Evolutionary conservation across 257 asterid species (phyloP).

Genomic region (Nicotiana undulata): DNA sequence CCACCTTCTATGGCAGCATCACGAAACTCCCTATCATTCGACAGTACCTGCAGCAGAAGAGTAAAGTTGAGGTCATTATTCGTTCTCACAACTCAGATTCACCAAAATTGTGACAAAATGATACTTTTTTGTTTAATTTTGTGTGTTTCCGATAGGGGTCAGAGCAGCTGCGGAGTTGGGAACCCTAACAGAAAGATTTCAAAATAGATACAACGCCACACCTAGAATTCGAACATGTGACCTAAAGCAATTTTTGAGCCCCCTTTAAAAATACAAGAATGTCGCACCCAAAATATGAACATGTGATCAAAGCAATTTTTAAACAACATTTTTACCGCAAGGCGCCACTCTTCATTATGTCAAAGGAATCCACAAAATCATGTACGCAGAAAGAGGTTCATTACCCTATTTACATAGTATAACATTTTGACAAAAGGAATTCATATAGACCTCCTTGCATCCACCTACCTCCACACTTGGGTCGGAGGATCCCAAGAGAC

Average conservation of each 20-base stretch:
- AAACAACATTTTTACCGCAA: too few species aligned
- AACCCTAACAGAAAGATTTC: background rate
- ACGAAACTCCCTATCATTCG: constrained; percentile 51
- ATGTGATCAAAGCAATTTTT: too few species aligned
- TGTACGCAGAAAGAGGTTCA: too few species aligned
- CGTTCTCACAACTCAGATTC: background rate
- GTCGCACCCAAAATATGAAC: too few species aligned
- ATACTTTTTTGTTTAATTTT: background rate
- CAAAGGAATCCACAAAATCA: too few species aligned
- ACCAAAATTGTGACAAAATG: background rate
- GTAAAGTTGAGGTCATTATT: background rate
- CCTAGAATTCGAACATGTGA: background rate
- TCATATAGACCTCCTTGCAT: background rate
- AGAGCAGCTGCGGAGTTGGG: too few species aligned
- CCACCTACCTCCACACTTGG: background rate
- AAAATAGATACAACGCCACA: background rate
- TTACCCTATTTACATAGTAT: background rate
- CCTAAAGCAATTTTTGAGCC: background rate
- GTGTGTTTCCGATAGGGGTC: too few species aligned
- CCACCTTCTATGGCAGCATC: constrained; percentile 84
- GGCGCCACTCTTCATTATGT: too few species aligned
- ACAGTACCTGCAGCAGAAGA: constrained; percentile 35
- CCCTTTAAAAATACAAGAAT: background rate
- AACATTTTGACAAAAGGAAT: background rate
- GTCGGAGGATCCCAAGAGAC: background rate